Evolutionary conservation across 441 rosid genomes (phyloP).

Genomic region (Populus hybrid): DNA sequence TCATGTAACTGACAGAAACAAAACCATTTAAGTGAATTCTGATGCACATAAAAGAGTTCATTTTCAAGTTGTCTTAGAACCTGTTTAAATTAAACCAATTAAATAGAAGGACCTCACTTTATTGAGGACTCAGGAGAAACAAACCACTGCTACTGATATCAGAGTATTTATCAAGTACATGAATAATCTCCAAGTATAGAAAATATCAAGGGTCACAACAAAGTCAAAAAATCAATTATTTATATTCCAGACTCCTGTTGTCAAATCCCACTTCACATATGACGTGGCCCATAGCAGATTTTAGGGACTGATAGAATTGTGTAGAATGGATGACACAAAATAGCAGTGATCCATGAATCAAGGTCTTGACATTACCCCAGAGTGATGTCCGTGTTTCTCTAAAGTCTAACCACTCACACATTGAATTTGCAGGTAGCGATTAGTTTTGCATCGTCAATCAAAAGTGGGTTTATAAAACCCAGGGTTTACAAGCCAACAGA

Average conservation of each 20-base stretch:
- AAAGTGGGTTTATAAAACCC: neutral
- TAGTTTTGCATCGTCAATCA: neutral
- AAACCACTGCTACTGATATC: neutral
- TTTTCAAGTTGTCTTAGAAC: neutral
- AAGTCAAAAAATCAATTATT: conserved; percentile 2
- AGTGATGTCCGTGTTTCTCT: neutral
- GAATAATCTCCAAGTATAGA: neutral
- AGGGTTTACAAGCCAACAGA: neutral
- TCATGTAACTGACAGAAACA: conserved; percentile 48
- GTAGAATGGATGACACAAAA: neutral
- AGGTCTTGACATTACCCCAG: neutral
- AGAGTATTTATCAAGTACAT: neutral
- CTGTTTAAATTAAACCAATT: neutral
- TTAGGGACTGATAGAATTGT: neutral
- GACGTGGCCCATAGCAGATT: neutral
- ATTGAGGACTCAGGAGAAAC: neutral
- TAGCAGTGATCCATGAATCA: neutral
- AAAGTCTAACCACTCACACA: neutral
- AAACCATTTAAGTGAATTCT: conserved; percentile 14
- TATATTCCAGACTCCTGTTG: neutral
- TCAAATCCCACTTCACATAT: neutral
- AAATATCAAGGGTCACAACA: neutral
- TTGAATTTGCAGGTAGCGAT: neutral
- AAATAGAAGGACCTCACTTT: neutral
- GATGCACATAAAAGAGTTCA: neutral